These are phyloP conservation scores for Berkeleyomyces basicola DNA, from an alignment of 2,329 filamentous ascomycete genomes.

Conservation along the genomic window DNA sequence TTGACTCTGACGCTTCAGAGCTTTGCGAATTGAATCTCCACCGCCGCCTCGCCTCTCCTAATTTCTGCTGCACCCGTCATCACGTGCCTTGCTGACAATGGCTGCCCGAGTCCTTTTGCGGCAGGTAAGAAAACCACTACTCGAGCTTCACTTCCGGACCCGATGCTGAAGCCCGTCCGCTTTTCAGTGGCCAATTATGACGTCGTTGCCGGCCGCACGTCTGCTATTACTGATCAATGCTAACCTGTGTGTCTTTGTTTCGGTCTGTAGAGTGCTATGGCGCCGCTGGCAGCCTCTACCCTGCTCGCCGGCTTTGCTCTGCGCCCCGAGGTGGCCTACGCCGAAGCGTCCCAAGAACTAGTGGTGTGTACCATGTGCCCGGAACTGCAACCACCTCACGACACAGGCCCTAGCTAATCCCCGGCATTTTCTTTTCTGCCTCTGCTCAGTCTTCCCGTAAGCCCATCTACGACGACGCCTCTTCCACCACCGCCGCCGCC, in stretches of 20 bases:
- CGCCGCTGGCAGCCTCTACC: slow-evolving; percentile 37
- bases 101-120: slow-evolving; percentile 43
- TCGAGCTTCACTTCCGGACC: background rate
- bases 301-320: slow-evolving; percentile 32
- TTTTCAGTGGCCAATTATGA: background rate
- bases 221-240: background rate
- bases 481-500: slow-evolving; percentile 14
- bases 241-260: background rate
- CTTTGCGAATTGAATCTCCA: slow-evolving; percentile 8
- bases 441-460: slow-evolving; percentile 26
- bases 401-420: background rate
- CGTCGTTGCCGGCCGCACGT: background rate
- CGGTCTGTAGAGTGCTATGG: slow-evolving; percentile 30
- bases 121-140: slow-evolving; percentile 26
- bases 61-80: background rate
- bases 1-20: slow-evolving; percentile 1
- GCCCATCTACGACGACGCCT: slow-evolving; percentile 63
- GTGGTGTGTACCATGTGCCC: slow-evolving; percentile 5
- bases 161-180: background rate
- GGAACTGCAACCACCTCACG: background rate
- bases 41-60: slow-evolving; percentile 8
- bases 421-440: background rate
- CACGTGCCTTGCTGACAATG: slow-evolving; percentile 26
- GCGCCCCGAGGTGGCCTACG: slow-evolving; percentile 30
- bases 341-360: slow-evolving; percentile 29